Evolutionary conservation across 2,329 filamentous ascomycete species (phyloP).

Genomic region (Fusarium bactridioides): DNA sequence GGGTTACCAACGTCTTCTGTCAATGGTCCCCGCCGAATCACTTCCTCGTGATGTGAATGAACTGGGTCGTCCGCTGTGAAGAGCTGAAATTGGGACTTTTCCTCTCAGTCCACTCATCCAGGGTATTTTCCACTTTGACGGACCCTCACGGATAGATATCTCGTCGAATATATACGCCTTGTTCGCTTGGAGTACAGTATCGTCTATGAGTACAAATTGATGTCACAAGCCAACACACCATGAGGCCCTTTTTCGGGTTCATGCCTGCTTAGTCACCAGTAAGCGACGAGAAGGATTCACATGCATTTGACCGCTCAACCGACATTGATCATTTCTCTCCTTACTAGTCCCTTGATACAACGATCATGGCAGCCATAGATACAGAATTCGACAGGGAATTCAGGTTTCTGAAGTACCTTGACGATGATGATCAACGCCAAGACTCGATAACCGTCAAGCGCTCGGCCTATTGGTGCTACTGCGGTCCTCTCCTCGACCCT

Average conservation of each 20-base stretch:
- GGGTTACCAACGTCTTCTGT: background rate
- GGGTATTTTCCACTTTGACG: background rate
- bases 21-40: background rate
- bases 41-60: background rate
- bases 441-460: conserved; percentile 32
- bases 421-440: background rate
- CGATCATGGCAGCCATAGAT: background rate
- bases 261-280: conserved; percentile 1
- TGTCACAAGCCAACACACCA: background rate
- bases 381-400: background rate
- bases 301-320: background rate
- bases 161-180: background rate
- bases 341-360: no score
- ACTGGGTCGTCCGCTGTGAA: background rate
- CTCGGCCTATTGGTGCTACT: conserved; percentile 54
- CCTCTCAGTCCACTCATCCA: background rate
- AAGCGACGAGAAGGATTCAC: background rate
- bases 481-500: conserved; percentile 49
- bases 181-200: background rate
- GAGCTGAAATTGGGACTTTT: background rate
- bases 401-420: conserved; percentile 7
- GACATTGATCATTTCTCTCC: background rate
- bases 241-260: background rate
- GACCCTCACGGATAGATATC: background rate
- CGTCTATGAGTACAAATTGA: background rate